Conservation (phyloP, 768 basidiomycete species). For the Suillus fuscotomentosus region DNA sequence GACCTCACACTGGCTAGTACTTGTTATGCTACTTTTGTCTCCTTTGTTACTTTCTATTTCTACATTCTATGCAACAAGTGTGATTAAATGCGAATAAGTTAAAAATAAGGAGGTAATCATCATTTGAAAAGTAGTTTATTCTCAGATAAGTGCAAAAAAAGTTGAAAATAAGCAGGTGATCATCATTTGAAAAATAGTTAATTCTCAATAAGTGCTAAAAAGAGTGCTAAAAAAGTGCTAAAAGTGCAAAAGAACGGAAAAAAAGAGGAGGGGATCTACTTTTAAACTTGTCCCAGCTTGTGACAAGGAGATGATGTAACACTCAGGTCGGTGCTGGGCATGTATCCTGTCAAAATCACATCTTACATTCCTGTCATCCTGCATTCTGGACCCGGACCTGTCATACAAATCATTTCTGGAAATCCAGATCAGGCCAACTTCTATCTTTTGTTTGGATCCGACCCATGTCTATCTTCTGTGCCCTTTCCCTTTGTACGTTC, state of each 20-base stretch:
- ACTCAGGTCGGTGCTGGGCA: too few relatives aligned
- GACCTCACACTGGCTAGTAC: too few relatives aligned
- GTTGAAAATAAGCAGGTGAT: not conserved
- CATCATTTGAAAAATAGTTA: not conserved
- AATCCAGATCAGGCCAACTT: too few relatives aligned
- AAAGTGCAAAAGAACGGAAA: not conserved
- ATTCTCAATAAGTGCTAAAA: not conserved
- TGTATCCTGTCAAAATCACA: too few relatives aligned
- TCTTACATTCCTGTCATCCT: too few relatives aligned
- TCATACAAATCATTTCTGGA: too few relatives aligned
- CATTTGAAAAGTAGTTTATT: not conserved
- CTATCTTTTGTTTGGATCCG: too few relatives aligned
- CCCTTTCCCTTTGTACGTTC: too few relatives aligned
- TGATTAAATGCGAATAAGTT: not conserved
- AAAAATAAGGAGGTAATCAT: not conserved
- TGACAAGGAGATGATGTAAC: not conserved
- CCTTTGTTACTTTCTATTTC: too few relatives aligned
- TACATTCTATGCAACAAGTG: not conserved
- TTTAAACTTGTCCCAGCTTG: not conserved
- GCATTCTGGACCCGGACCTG: too few relatives aligned
- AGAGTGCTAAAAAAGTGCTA: not conserved
- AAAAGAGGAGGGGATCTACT: not conserved
- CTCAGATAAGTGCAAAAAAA: not conserved
- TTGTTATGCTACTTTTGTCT: too few relatives aligned
- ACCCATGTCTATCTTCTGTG: too few relatives aligned